Conservation (phyloP, 2,329 filamentous ascomycete genomes). For the Teratosphaeria epicoccoides region DNA sequence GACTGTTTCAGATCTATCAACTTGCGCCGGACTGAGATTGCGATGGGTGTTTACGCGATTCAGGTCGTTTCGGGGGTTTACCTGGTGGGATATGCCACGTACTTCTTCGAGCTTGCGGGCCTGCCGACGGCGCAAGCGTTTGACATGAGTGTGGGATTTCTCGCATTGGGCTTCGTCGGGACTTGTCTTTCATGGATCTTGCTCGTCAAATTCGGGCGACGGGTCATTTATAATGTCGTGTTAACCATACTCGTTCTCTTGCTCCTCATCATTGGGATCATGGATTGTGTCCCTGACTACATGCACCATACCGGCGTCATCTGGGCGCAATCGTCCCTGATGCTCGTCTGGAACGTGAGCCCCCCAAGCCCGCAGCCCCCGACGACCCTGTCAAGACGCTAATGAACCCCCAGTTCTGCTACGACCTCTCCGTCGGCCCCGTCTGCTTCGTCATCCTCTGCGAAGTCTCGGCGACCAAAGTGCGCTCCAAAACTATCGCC, state of each 20-base stretch:
- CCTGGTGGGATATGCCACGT: constrained; percentile 35
- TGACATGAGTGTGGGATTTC: constrained; percentile 32
- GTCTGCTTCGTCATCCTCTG: constrained; percentile 30
- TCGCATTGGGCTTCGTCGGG: constrained; percentile 33
- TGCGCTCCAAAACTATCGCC: constrained; percentile 29
- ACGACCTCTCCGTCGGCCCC: constrained; percentile 29
- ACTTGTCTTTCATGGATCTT: constrained; percentile 34
- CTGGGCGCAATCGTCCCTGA: constrained; percentile 34
- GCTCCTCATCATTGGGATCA: constrained; percentile 29
- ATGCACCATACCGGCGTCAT: constrained; percentile 18
- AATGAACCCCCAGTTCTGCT: constrained; percentile 18
- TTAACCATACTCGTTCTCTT: constrained; percentile 26
- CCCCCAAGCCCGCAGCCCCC: not conserved
- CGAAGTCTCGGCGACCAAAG: constrained; percentile 29
- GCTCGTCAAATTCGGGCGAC: constrained; percentile 29
- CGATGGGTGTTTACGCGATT: constrained; percentile 33
- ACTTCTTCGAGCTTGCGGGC: constrained; percentile 39
- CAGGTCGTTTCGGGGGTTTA: constrained; percentile 35
- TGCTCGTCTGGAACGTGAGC: constrained; percentile 23
- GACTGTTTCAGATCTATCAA: constrained; percentile 36
- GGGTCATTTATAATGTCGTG: constrained; percentile 31
- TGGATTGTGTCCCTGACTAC: constrained; percentile 29
- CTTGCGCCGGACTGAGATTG: constrained; percentile 34
- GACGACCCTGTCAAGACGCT: not conserved
- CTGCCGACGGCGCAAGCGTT: constrained; percentile 30